Conservation (phyloP, 1,139 yeast genomes). For the Candida tropicalis region DNA sequence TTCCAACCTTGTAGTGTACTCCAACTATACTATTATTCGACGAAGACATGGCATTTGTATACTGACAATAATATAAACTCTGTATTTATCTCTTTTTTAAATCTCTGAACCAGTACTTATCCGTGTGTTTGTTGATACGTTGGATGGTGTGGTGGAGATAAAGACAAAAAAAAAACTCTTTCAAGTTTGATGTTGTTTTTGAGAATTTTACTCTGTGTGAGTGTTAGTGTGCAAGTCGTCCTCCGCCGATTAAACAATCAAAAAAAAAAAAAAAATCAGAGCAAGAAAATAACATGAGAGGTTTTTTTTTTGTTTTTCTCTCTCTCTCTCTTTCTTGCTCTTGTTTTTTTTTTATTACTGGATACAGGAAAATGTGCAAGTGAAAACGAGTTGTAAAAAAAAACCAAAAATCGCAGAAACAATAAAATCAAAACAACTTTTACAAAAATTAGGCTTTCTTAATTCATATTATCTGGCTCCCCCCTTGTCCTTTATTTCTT, state of each 20-base stretch:
- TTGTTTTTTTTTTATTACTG: too few species aligned
- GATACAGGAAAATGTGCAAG: not conserved
- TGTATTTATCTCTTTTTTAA: not conserved
- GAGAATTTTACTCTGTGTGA: too few species aligned
- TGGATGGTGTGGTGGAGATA: conserved; percentile 2
- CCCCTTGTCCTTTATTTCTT: too few species aligned
- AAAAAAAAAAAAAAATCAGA: not conserved
- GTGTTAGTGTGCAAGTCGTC: not conserved
- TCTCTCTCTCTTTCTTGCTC: not conserved
- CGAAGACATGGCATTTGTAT: conserved; percentile 4
- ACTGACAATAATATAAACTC: too few species aligned
- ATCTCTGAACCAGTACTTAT: too few species aligned
- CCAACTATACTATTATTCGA: conserved; percentile 42
- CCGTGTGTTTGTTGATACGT: not conserved
- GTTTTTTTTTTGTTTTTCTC: not conserved
- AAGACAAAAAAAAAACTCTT: not conserved
- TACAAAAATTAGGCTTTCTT: not conserved
- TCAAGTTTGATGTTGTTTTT: not conserved
- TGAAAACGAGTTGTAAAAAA: not conserved
- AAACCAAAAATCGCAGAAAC: not conserved
- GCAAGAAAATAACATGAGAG: conserved; percentile 1
- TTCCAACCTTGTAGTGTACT: conserved; percentile 90
- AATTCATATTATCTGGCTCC: too few species aligned
- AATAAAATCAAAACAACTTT: not conserved
- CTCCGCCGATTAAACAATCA: not conserved